phyloP scores from a whole-genome alignment of 148 eudicot genomes.

The Fagopyrum esculentum region DNA sequence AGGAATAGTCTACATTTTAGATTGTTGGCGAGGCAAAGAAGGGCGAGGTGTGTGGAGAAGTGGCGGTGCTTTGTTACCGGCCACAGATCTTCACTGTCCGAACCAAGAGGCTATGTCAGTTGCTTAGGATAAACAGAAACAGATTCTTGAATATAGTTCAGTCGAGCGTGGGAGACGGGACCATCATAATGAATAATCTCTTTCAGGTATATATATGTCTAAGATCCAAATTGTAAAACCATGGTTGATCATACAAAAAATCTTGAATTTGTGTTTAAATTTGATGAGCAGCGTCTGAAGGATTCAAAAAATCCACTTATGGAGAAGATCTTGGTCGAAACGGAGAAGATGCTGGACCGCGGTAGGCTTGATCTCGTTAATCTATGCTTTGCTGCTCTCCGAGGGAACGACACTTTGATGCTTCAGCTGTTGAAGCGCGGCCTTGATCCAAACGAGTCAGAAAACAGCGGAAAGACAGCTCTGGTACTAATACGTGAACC shows the following conservation, averaged over 20 bases:
- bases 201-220: conserved; percentile 31
- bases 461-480: conserved; percentile 72
- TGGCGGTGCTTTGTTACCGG: conserved; percentile 83
- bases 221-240: neutral
- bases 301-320: conserved; percentile 37
- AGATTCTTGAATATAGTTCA: conserved; percentile 56
- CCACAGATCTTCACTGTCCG: conserved; percentile 85
- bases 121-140: conserved; percentile 56
- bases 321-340: conserved; percentile 54
- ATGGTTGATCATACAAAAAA: neutral
- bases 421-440: conserved; percentile 61
- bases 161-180: conserved; percentile 59
- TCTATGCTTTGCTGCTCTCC: conserved; percentile 51
- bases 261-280: neutral
- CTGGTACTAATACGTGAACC: too few species aligned
- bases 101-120: conserved; percentile 67
- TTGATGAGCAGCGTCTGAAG: conserved; percentile 39
- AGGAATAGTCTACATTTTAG: too few species aligned
- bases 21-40: conserved; percentile 49
- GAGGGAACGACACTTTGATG: conserved; percentile 56
- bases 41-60: conserved; percentile 83
- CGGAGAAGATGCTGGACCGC: conserved; percentile 55
- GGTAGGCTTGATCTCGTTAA: conserved; percentile 69
- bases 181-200: conserved; percentile 70
- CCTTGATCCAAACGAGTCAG: conserved; percentile 87